Evolutionary conservation across 1,139 yeast species (phyloP), one percentile per base, ranked within the genome.

Genomic region (Waltiozyma sp.): DNA sequence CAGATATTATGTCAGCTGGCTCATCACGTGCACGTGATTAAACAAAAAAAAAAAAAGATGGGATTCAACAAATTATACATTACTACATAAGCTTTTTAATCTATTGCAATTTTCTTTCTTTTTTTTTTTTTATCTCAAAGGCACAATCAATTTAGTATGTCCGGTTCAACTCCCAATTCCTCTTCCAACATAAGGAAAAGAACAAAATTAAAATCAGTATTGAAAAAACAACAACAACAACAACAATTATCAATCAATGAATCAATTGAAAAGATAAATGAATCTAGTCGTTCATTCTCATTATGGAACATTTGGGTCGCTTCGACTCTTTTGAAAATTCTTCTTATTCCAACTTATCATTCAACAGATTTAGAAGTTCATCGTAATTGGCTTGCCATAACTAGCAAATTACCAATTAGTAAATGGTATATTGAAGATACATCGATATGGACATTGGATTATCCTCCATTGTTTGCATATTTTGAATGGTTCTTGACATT

Each of bases 351-450:
- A 14, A 59, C 70, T 0, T 78, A 78, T 59, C 85, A 80, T 54
- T 84, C 95, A 2, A 91, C 98, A 0, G 98, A 93, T 59, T 91
- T 93, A 56, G 98, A 91, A 58, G 98, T 93, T 15, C 98, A 91
- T 61, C 70, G 98, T 47, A 91, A 91, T 59, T 91, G 98, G 98
- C 71, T 91, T 38, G 95, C 98, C 0, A 80, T 91, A 40, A 91
- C 98, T 3, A 66, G 78, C 53, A 72, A 72, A n/a, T 63, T 89
- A 33, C 97, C 97, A 0, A 44, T 89, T 15, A 65, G 65, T 13
- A 61, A 82, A 45, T 91, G 99, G 99, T 91, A 91, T 58, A 61
- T 70, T 39, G 96, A 91, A 55, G 64, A 70, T 23, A 88, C 95
- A 0, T 82, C 86, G 37, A 91, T 84, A 58, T 91, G 98, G 97